phyloP scores from a whole-genome alignment of 164 flowering plant genomes.

The Euptelea pleiosperma region DNA sequence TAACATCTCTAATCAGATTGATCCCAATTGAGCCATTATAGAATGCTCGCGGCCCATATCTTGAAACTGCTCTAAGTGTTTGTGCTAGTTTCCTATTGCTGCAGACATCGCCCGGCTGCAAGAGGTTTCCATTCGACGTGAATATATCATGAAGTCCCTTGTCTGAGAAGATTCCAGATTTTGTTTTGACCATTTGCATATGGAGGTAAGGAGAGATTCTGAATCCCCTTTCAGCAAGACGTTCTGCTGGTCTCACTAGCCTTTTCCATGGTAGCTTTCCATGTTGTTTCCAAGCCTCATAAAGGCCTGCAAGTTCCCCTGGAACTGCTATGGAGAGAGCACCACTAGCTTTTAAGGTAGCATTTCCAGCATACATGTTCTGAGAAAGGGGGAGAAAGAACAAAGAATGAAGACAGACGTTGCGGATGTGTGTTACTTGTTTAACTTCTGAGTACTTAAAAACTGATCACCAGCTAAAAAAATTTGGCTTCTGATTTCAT shows the following conservation, averaged over 20 bases:
- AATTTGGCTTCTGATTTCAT: too few species aligned
- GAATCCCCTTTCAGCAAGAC: constrained; percentile 49
- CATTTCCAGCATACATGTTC: constrained; percentile 54
- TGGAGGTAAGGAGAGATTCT: constrained; percentile 46
- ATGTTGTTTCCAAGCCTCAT: constrained; percentile 49
- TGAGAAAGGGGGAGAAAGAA: constrained; percentile 10
- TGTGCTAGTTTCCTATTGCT: constrained; percentile 42
- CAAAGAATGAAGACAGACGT: background rate
- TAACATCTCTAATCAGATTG: constrained; percentile 37
- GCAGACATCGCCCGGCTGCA: constrained; percentile 37
- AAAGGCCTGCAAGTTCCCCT: constrained; percentile 58
- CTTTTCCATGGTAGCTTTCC: constrained; percentile 56
- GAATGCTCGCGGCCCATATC: constrained; percentile 33
- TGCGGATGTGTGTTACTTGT: too few species aligned
- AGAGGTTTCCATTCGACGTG: constrained; percentile 36
- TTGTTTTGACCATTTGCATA: constrained; percentile 37
- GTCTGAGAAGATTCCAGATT: constrained; percentile 35
- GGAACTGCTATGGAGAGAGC: constrained; percentile 59
- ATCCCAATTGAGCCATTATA: constrained; percentile 50
- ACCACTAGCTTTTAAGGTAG: constrained; percentile 35
- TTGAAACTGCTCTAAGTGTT: constrained; percentile 32
- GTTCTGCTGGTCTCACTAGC: constrained; percentile 47
- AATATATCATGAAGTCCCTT: constrained; percentile 40
- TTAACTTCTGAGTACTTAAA: too few species aligned
- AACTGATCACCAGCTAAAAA: too few species aligned